These are phyloP conservation scores for Echium plantagineum DNA, from an alignment of 257 asterid genomes.

Conservation along the genomic window DNA sequence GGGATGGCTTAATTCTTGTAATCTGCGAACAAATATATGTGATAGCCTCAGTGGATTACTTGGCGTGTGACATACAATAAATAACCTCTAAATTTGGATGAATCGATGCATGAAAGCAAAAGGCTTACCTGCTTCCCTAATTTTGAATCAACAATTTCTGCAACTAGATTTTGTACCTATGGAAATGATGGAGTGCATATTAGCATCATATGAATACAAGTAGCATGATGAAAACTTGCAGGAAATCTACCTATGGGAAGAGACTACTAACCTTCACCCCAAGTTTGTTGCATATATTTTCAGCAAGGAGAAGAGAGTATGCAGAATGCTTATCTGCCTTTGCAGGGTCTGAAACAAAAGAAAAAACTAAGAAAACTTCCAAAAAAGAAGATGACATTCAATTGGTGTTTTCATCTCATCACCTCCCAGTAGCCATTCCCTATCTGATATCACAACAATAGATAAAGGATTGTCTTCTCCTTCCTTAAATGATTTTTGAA, in stretches of 20 bases:
- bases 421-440: conserved; percentile 95
- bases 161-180: conserved; percentile 91
- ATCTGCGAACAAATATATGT: conserved; percentile 34
- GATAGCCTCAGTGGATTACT: conserved; percentile 2
- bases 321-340: conserved; percentile 92
- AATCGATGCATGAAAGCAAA: not conserved
- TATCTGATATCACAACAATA: conserved; percentile 73
- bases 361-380: conserved; percentile 1
- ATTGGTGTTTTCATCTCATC: conserved; percentile 13
- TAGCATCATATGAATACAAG: not conserved
- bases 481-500: conserved; percentile 40
- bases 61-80: not conserved
- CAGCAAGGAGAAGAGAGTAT: conserved; percentile 91
- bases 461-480: conserved; percentile 62
- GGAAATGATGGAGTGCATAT: conserved; percentile 6
- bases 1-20: conserved; percentile 70
- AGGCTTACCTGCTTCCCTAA: conserved; percentile 76
- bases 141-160: conserved; percentile 80
- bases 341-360: conserved; percentile 44
- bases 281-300: conserved; percentile 61
- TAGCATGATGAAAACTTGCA: not conserved
- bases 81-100: conserved; percentile 1
- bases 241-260: not conserved
- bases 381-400: conserved; percentile 10
- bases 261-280: conserved; percentile 57